These are phyloP conservation scores for Arthrobotrys pseudoclavata DNA, from an alignment of 2,329 filamentous ascomycete species.

Conservation along the genomic window DNA sequence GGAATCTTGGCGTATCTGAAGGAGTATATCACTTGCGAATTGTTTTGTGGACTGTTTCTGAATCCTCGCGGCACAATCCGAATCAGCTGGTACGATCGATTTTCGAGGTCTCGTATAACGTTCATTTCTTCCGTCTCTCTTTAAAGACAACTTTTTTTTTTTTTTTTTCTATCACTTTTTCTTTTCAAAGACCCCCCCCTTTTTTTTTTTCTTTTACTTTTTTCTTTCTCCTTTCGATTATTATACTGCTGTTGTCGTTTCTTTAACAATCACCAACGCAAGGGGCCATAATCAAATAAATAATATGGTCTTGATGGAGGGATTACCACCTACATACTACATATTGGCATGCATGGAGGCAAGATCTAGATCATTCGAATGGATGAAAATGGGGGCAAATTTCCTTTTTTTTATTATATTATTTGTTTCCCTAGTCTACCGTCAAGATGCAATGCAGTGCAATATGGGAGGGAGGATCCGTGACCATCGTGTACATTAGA, in stretches of 20 bases:
- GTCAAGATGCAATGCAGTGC: not conserved
- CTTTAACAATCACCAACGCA: conserved; percentile 18
- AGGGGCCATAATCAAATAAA: conserved; percentile 23
- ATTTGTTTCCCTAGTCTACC: not conserved
- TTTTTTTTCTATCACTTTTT: conserved; percentile 43
- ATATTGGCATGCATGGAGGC: not conserved
- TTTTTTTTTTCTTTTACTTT: conserved; percentile 46
- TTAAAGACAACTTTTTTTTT: conserved; percentile 38
- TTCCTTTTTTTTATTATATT: not conserved
- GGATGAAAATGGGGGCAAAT: not conserved
- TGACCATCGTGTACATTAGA: conserved; percentile 23
- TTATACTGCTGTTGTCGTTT: conserved; percentile 1
- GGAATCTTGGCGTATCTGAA: conserved; percentile 41
- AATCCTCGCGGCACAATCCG: conserved; percentile 26
- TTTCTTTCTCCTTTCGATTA: conserved; percentile 15
- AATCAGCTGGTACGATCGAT: conserved; percentile 48
- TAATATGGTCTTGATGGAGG: conserved; percentile 26
- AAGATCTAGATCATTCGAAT: not conserved
- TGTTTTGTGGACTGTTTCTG: conserved; percentile 31
- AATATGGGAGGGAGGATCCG: not conserved
- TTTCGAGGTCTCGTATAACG: conserved; percentile 28
- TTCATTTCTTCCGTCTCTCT: conserved; percentile 49
- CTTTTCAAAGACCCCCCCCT: conserved; percentile 55
- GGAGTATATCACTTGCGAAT: conserved; percentile 32
- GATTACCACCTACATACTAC: not conserved